These are phyloP conservation scores for Ophiostoma piceae DNA, from an alignment of 2,329 filamentous ascomycete species.

Conservation along the genomic window DNA sequence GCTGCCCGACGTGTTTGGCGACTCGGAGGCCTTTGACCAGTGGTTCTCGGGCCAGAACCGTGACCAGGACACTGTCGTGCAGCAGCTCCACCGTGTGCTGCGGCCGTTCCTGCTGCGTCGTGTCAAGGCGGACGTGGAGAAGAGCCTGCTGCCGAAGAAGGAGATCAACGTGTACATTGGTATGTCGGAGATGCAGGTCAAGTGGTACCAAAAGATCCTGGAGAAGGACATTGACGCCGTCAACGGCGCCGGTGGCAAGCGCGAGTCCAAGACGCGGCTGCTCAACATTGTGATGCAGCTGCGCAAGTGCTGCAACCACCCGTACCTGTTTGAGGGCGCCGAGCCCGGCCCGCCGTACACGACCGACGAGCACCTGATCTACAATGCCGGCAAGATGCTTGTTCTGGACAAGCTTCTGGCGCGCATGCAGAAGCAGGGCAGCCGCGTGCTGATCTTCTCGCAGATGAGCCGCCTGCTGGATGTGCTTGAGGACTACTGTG, in stretches of 20 bases:
- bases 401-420: conserved; percentile 88
- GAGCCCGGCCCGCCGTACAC: conserved; percentile 97
- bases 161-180: conserved; percentile 95
- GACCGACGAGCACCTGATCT: conserved; percentile 90
- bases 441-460: conserved; percentile 96
- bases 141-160: conserved; percentile 94
- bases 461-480: conserved; percentile 98
- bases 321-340: conserved; percentile 94
- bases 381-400: conserved; percentile 95
- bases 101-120: conserved; percentile 90
- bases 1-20: conserved; percentile 95
- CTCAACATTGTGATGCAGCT: conserved; percentile 99
- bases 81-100: conserved; percentile 89
- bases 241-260: conserved; percentile 91
- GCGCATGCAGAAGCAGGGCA: conserved; percentile 78
- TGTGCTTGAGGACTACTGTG: conserved; percentile 96
- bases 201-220: conserved; percentile 98
- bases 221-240: conserved; percentile 99
- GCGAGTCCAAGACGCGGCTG: conserved; percentile 93
- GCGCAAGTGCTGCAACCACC: conserved; percentile 97
- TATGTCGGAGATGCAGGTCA: conserved; percentile 98
- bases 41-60: conserved; percentile 91
- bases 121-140: conserved; percentile 97
- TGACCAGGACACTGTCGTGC: conserved; percentile 91
- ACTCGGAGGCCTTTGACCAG: conserved; percentile 92